phyloP scores from a whole-genome alignment of 768 basidiomycete species.

The Pleurotus platypus region DNA sequence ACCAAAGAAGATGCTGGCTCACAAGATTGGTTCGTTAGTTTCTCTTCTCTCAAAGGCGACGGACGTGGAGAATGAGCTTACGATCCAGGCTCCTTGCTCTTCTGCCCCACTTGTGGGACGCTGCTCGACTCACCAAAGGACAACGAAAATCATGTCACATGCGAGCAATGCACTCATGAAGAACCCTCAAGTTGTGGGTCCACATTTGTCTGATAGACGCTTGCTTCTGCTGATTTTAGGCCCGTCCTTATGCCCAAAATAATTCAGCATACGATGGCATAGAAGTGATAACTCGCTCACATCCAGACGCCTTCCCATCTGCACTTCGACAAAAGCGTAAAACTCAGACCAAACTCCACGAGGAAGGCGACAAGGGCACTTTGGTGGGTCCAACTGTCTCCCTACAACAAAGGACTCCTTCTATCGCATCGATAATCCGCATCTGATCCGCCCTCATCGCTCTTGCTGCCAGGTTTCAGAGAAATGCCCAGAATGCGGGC shows the following conservation, averaged over 20 bases:
- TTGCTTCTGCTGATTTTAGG: background rate
- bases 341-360: slow-evolving; percentile 81
- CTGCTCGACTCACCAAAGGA: slow-evolving; percentile 79
- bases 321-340: slow-evolving; percentile 82
- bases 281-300: slow-evolving; percentile 84
- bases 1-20: slow-evolving; percentile 21
- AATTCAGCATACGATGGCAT: slow-evolving; percentile 85
- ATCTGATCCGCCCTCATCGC: slow-evolving; percentile 1
- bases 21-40: slow-evolving; percentile 42
- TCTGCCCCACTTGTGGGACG: slow-evolving; percentile 92
- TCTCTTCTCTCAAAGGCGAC: background rate
- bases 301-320: slow-evolving; percentile 93
- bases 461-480: slow-evolving; percentile 65
- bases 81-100: slow-evolving; percentile 77
- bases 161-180: slow-evolving; percentile 84
- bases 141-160: slow-evolving; percentile 68
- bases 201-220: background rate
- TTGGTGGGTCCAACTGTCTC: slow-evolving; percentile 28
- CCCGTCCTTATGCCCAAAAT: background rate
- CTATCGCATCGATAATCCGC: background rate
- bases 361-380: slow-evolving; percentile 62
- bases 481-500: slow-evolving; percentile 84
- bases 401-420: background rate
- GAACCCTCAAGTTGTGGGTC: slow-evolving; percentile 88
- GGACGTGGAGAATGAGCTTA: background rate